phyloP scores from a whole-genome alignment of 1,284 basidiomycete genomes.

The Cutaneotrichosporon cyanovorans region DNA sequence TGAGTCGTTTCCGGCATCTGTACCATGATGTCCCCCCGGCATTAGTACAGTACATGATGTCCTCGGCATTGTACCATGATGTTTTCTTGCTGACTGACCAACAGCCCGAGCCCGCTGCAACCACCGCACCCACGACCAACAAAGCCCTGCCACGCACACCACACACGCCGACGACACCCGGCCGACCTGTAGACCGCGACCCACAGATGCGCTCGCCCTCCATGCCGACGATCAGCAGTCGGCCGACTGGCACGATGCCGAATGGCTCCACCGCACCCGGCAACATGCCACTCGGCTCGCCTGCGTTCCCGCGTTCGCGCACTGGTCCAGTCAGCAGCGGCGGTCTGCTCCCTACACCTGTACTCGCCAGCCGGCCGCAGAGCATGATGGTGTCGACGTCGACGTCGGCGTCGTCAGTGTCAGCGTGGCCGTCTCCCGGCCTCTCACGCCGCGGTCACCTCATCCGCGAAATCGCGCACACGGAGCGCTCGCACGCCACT shows the following conservation, averaged over 20 bases:
- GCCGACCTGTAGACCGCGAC: neutral
- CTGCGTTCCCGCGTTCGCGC: slow-evolving; percentile 3
- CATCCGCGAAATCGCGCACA: slow-evolving; percentile 70
- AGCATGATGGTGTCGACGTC: slow-evolving; percentile 11
- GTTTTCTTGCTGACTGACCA: too few species aligned
- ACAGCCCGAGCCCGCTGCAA: neutral
- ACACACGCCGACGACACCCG: slow-evolving; percentile 7
- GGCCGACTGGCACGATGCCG: neutral
- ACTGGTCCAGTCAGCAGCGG: neutral
- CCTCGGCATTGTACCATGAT: too few species aligned
- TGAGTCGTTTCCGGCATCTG: too few species aligned
- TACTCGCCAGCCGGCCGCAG: slow-evolving; percentile 3
- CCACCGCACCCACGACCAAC: neutral
- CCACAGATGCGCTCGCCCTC: slow-evolving; percentile 8
- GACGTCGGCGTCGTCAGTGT: slow-evolving; percentile 13
- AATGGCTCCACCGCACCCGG: neutral
- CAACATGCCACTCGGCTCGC: neutral
- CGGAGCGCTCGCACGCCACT: slow-evolving; percentile 77
- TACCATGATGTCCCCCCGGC: too few species aligned
- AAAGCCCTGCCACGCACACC: slow-evolving; percentile 5
- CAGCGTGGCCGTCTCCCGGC: slow-evolving; percentile 3
- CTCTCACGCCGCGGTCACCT: slow-evolving; percentile 71
- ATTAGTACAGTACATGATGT: too few species aligned
- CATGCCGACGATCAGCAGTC: slow-evolving; percentile 4
- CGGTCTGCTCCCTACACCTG: neutral